Base-by-base conservation (phyloP, 2,329 filamentous ascomycete genomes). In the Drechslerella dactyloides region DNA sequence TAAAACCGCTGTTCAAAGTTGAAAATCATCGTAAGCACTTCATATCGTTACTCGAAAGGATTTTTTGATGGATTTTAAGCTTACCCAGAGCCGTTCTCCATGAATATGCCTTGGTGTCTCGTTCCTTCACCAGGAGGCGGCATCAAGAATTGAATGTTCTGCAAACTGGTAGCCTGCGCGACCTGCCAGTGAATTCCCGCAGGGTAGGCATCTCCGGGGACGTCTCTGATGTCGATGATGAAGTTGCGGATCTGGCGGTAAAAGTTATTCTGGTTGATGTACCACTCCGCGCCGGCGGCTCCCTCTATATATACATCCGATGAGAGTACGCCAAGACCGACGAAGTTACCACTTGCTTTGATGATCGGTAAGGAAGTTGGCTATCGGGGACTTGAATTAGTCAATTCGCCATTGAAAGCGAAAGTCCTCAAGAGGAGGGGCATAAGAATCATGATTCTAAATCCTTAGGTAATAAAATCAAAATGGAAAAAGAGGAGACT, bases 261-360 rank as follows among this genome's bases (percentile, higher is more conserved):
- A 81, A 93, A 93, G 82, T 93, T 93, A 80, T 85, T 85, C 79
- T 92, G 89, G 81, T 93, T 93, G 77, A 87, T 88, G 80, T 87
- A 75, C 75, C 75, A 76, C 54, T 76, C 69, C 23, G 57, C 65
- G 46, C 90, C 89, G 0, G 82, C 51, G 8, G 21, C 56, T 8
- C 61, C 81, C 56, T 85, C 78, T 42, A 86, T 85, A 80, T 97
- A 97, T 0, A 93, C 93, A 77, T 97, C 89, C 1, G 90, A 84
- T 78, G 97, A 93, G 75, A 99, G 89, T 59, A 97, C 85, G 50
- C 90, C 93, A 82, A 97, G 94, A 53, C 93, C 94, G 1, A 83
- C 75, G 78, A 97, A 99, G 76, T 83, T 82, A 48, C 87, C 79
- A 1, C 86, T 80, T 1, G 89, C 89, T 82, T 93, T 91, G 79